phyloP scores from a whole-genome alignment of 495 filamentous ascomycete genomes.

The Aspergillus conjunctus region DNA sequence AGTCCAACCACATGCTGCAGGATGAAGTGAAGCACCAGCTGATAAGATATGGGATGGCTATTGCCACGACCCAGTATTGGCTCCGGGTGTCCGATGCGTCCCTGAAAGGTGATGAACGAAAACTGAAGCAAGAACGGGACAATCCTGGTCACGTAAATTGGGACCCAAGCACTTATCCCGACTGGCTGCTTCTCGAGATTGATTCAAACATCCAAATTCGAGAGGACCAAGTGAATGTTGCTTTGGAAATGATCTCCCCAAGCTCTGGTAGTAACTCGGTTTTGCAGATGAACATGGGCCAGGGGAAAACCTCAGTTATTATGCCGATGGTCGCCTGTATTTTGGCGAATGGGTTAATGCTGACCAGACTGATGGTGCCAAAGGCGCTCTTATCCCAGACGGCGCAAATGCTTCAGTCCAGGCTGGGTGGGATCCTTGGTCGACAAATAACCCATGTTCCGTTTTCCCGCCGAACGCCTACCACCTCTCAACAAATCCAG shows the following conservation, averaged over 20 bases:
- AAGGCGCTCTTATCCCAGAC: conserved; percentile 65
- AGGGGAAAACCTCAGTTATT: conserved; percentile 73
- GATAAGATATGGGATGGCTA: conserved; percentile 36
- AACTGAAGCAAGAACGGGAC: conserved; percentile 48
- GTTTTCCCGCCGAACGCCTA: conserved; percentile 30
- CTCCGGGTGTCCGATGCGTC: conserved; percentile 43
- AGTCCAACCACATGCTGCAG: not conserved
- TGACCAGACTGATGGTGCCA: conserved; percentile 62
- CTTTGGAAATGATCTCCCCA: conserved; percentile 57
- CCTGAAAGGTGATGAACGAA: conserved; percentile 27
- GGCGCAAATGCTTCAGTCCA: conserved; percentile 56
- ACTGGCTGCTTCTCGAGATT: conserved; percentile 64
- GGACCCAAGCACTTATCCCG: conserved; percentile 52
- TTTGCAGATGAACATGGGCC: conserved; percentile 76
- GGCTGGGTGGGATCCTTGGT: conserved; percentile 61
- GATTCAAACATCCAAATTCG: conserved; percentile 67
- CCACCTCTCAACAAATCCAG: conserved; percentile 1
- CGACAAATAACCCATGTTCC: conserved; percentile 59
- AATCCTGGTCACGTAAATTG: conserved; percentile 57
- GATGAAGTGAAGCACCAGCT: conserved; percentile 20
- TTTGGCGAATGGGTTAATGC: conserved; percentile 53
- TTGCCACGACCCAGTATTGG: conserved; percentile 39
- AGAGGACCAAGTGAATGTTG: conserved; percentile 59
- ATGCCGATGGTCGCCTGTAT: conserved; percentile 61
- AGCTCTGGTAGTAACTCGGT: conserved; percentile 48